Evolutionary conservation across 805 yeast species (phyloP).

Genomic region (Pachysolen tannophilus): DNA sequence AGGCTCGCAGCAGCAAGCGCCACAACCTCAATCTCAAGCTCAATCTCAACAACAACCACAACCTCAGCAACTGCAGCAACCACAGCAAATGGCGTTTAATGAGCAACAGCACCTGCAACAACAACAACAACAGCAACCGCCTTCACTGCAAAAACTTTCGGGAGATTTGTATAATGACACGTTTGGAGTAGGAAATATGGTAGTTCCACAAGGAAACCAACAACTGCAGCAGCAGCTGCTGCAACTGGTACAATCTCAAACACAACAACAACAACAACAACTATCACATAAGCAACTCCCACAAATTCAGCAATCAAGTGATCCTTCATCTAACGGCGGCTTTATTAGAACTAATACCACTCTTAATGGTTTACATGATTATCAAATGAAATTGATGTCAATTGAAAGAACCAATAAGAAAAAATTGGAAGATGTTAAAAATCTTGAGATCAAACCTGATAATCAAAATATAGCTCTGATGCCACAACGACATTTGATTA

Average conservation of each 20-base stretch:
- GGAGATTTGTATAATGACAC: constrained; percentile 22
- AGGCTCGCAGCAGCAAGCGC: constrained; percentile 8
- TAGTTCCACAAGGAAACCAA: constrained; percentile 5
- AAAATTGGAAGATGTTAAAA: constrained; percentile 47
- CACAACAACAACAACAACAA: constrained; percentile 10
- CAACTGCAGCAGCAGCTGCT: constrained; percentile 12
- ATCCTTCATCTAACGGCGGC: constrained; percentile 1
- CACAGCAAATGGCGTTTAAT: constrained; percentile 36
- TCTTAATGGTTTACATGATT: constrained; percentile 45
- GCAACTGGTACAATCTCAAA: constrained; percentile 13
- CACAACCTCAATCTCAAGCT: constrained; percentile 1
- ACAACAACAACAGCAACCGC: constrained; percentile 11
- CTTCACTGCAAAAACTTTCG: constrained; percentile 25
- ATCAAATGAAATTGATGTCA: constrained; percentile 70
- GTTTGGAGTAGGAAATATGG: background rate
- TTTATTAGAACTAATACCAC: constrained; percentile 7
- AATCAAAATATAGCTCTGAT: background rate
- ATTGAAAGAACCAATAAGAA: constrained; percentile 72
- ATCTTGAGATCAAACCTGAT: constrained; percentile 18
- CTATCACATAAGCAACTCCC: constrained; percentile 14
- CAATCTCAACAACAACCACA: constrained; percentile 6
- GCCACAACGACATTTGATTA: constrained; percentile 1
- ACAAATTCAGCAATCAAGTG: constrained; percentile 2
- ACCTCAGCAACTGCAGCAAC: constrained; percentile 14
- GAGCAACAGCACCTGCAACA: constrained; percentile 24